phyloP scores from a whole-genome alignment of 805 yeast genomes.

The Candida ponderosae region DNA sequence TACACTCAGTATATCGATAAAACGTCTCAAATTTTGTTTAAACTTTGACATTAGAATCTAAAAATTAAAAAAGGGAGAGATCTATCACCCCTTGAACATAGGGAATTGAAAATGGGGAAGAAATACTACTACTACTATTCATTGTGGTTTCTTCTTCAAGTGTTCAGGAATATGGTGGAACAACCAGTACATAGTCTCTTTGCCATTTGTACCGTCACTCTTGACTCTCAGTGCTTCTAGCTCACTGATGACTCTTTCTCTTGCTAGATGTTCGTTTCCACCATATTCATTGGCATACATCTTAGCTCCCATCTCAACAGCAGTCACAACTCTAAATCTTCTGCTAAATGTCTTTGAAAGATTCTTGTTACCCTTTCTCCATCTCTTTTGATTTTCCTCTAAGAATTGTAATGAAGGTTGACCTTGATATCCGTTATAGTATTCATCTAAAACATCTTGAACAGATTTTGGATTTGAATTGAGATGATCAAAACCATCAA shows the following conservation, averaged over 20 bases:
- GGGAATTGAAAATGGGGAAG: no score
- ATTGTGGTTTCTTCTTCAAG: constrained; percentile 11
- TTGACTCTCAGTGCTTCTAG: constrained; percentile 15
- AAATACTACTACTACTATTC: no score
- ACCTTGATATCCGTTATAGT: constrained; percentile 18
- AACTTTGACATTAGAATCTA: no score
- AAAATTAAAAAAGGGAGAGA: no score
- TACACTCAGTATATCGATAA: no score
- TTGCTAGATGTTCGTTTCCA: constrained; percentile 11
- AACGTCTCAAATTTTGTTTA: no score
- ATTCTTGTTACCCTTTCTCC: constrained; percentile 20
- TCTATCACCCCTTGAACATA: no score
- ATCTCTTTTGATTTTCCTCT: constrained; percentile 18
- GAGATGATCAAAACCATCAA: neutral
- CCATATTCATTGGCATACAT: constrained; percentile 13
- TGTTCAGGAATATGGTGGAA: constrained; percentile 20
- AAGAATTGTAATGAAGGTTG: constrained; percentile 20
- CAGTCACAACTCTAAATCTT: constrained; percentile 17
- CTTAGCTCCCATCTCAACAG: constrained; percentile 17
- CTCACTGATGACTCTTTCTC: constrained; percentile 15
- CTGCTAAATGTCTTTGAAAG: constrained; percentile 19
- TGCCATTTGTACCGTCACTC: constrained; percentile 15
- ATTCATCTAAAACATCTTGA: constrained; percentile 21
- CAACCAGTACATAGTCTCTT: constrained; percentile 23
- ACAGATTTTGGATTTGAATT: constrained; percentile 18